These are phyloP conservation scores for Protomyces lactucae-debilis DNA, from an alignment of 1,139 yeast genomes.

Conservation along the genomic window DNA sequence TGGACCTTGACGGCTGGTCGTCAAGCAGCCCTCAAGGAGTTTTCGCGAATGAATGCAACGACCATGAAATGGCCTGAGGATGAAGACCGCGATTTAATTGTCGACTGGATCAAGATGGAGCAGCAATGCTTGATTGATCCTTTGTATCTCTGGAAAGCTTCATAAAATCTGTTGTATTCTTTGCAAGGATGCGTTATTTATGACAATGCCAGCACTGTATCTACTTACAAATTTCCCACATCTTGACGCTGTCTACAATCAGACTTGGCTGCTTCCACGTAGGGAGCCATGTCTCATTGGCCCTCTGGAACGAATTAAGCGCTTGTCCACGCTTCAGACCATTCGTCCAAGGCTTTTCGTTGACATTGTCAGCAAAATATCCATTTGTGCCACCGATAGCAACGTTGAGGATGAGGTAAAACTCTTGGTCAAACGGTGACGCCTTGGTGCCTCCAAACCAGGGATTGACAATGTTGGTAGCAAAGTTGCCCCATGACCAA, in stretches of 20 bases:
- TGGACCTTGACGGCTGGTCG: slow-evolving; percentile 25
- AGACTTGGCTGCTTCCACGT: slow-evolving; percentile 20
- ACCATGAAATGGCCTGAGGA: slow-evolving; percentile 25
- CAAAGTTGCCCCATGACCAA: slow-evolving; percentile 30
- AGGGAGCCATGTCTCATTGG: slow-evolving; percentile 8
- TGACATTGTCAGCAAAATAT: slow-evolving; percentile 30
- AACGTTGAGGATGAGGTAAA: slow-evolving; percentile 31
- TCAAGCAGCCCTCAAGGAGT: slow-evolving; percentile 15
- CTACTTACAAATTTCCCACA: slow-evolving; percentile 20
- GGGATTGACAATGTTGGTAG: slow-evolving; percentile 29
- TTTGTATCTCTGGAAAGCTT: neutral
- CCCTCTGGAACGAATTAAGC: slow-evolving; percentile 2
- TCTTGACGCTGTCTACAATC: slow-evolving; percentile 20
- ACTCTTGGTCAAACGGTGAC: slow-evolving; percentile 33
- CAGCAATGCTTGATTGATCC: slow-evolving; percentile 19
- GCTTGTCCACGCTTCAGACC: slow-evolving; percentile 17
- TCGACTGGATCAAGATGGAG: slow-evolving; percentile 22
- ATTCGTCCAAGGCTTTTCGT: slow-evolving; percentile 31
- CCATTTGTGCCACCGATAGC: slow-evolving; percentile 33
- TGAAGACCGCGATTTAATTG: slow-evolving; percentile 23
- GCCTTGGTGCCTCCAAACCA: slow-evolving; percentile 29
- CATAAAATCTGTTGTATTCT: neutral
- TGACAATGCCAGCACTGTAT: neutral
- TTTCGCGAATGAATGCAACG: neutral
- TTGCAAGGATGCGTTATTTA: neutral